These are phyloP conservation scores for Lepiota brunneoincarnata DNA, from an alignment of 768 basidiomycete species.

Conservation along the genomic window DNA sequence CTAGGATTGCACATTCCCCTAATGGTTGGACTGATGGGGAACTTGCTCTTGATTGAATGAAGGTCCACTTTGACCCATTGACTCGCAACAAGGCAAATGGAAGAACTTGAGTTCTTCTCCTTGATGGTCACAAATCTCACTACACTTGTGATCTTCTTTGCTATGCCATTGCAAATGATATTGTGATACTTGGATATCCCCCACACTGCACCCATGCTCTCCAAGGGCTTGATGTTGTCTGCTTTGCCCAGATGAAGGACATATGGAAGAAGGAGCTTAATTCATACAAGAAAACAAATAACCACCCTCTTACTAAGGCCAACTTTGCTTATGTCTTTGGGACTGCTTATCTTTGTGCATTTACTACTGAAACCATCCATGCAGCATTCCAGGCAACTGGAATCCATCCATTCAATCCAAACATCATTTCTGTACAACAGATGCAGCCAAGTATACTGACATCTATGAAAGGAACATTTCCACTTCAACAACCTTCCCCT, in stretches of 20 bases:
- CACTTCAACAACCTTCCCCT: too few species aligned
- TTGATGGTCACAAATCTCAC: conserved; percentile 44
- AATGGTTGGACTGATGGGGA: conserved; percentile 28
- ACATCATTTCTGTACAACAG: conserved; percentile 22
- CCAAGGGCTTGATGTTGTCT: too few species aligned
- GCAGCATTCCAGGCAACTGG: conserved; percentile 29
- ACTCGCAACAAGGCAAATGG: conserved; percentile 5
- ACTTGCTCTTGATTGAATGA: conserved; percentile 19
- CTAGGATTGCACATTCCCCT: conserved; percentile 20
- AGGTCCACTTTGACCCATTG: conserved; percentile 23
- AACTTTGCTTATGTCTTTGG: conserved; percentile 27
- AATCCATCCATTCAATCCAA: conserved; percentile 27
- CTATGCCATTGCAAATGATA: conserved; percentile 29
- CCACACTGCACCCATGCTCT: too few species aligned
- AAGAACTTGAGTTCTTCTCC: conserved; percentile 27
- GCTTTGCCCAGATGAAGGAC: too few species aligned
- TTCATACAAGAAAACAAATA: conserved; percentile 20
- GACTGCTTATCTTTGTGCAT: conserved; percentile 22
- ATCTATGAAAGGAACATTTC: too few species aligned
- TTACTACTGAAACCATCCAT: conserved; percentile 22
- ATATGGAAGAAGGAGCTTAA: conserved; percentile 21
- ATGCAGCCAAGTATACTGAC: too few species aligned
- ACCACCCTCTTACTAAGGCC: conserved; percentile 20
- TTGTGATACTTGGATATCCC: conserved; percentile 35
- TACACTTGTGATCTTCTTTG: conserved; percentile 30